Conservation (phyloP, 2,329 filamentous ascomycete species). For the Aspergillus sp. region DNA sequence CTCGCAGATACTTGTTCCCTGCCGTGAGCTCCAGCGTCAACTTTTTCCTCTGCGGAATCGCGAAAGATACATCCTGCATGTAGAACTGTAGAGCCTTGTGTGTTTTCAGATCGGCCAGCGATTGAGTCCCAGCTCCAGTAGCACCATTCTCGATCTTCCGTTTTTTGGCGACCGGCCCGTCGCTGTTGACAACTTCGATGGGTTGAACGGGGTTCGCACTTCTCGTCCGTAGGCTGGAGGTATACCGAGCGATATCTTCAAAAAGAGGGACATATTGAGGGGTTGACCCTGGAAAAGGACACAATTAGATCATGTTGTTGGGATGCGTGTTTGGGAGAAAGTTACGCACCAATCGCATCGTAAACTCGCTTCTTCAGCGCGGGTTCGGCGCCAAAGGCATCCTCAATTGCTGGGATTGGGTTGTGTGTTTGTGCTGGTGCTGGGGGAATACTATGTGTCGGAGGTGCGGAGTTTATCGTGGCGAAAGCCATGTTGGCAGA, state of each 20-base stretch:
- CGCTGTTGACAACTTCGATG: conserved; percentile 27
- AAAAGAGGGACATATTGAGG: conserved; percentile 45
- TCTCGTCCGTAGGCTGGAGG: conserved; percentile 38
- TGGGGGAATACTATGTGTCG: conserved; percentile 11
- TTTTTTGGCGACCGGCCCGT: conserved; percentile 46
- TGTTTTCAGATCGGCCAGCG: conserved; percentile 32
- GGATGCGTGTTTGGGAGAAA: conserved; percentile 7
- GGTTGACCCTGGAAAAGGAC: conserved; percentile 29
- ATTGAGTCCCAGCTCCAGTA: conserved; percentile 18
- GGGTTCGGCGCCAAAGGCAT: conserved; percentile 41
- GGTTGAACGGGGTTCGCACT: conserved; percentile 28
- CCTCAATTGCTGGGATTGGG: conserved; percentile 36
- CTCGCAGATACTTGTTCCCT: conserved; percentile 45
- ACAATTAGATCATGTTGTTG: conserved; percentile 7
- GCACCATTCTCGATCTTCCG: conserved; percentile 48
- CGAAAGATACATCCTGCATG: conserved; percentile 59
- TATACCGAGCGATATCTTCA: conserved; percentile 51
- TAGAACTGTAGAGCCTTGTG: conserved; percentile 43
- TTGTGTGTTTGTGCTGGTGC: not conserved
- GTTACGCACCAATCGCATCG: conserved; percentile 43
- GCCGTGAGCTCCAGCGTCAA: conserved; percentile 58
- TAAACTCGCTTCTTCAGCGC: conserved; percentile 42
- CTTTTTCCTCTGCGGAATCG: conserved; percentile 64
- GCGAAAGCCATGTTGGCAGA: conserved; percentile 37
- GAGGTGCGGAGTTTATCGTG: conserved; percentile 29